These are phyloP conservation scores for Arabidopsis suecica DNA, from an alignment of 345 rosid species.

Conservation along the genomic window DNA sequence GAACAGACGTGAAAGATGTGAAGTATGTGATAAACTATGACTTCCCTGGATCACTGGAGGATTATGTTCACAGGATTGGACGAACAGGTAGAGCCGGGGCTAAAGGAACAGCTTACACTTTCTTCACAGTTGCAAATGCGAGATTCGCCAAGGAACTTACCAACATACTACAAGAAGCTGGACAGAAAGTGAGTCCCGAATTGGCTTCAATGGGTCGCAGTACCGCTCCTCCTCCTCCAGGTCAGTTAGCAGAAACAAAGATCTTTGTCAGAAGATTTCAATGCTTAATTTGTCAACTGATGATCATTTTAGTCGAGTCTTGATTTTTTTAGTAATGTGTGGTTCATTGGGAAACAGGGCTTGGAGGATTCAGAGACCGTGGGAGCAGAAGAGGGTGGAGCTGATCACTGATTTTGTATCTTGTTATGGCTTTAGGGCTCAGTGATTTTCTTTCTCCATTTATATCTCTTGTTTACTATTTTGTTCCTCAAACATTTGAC, in stretches of 20 bases:
- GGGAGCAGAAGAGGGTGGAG: slow-evolving; percentile 70
- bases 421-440: slow-evolving; percentile 33
- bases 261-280: neutral
- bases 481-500: slow-evolving; percentile 14
- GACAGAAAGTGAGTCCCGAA: slow-evolving; percentile 90
- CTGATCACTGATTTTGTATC: slow-evolving; percentile 35
- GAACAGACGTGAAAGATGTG: slow-evolving; percentile 94
- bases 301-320: neutral
- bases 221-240: slow-evolving; percentile 88
- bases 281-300: neutral
- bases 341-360: slow-evolving; percentile 45
- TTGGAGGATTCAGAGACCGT: slow-evolving; percentile 66
- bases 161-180: slow-evolving; percentile 92
- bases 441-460: slow-evolving; percentile 35
- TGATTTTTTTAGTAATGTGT: neutral
- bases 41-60: slow-evolving; percentile 98
- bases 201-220: slow-evolving; percentile 96
- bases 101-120: slow-evolving; percentile 96
- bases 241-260: slow-evolving; percentile 49
- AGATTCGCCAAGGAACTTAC: slow-evolving; percentile 94
- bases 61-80: slow-evolving; percentile 98
- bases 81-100: slow-evolving; percentile 99
- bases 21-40: slow-evolving; percentile 95
- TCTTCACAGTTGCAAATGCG: slow-evolving; percentile 97
- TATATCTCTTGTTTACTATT: neutral